Evolutionary conservation across 345 rosid species (phyloP), one percentile per base, ranked within the genome.

Genomic region (Arabis alpina): DNA sequence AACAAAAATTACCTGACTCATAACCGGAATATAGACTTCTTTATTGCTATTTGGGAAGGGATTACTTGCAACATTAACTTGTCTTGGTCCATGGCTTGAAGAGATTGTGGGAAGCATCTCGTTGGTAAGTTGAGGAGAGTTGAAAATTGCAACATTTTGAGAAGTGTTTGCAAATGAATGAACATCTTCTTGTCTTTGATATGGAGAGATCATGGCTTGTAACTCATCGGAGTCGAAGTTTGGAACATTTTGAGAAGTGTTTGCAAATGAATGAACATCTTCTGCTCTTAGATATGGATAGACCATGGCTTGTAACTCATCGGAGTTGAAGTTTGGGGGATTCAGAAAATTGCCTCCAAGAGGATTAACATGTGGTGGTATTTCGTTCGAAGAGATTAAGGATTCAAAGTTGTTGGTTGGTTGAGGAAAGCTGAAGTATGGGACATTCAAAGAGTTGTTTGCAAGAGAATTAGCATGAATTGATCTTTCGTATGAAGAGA

Each of bases 11-110:
- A 34, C 66, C 66, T 70, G 58, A 58, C 50, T 10, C 41, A 10
- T 58, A 39, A 40, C 51, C 3, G 66, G 74, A 11, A 27, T 28
- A 28, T 59, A 70, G 2, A 50, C 40, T 58, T 58, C 73, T n/a
- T 47, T 13, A 23, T 58, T 10, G 40, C 50, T 32, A 16, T 16
- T 37, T 2, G 28, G n/a, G 9, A 19, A 14, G 15, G 3, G 45
- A 56, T n/a, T 9, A 12, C 30, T 64, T 49, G 16, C 27, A 15
- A 4, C 6, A 52, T 6, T 11, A 53, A 40, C 25, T 1, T 66
- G 11, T 5, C 0, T 48, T 37, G n/a, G 3, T 51, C 27, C 34
- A n/a, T 24, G 14, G 37, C n/a, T 8, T 36, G 48, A 50, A 36
- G 36, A 14, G 47, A 36, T 16, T 1, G 8, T 5, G 2, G 49